Conservation (phyloP, 345 rosid species). For the Eutrema japonicum region DNA sequence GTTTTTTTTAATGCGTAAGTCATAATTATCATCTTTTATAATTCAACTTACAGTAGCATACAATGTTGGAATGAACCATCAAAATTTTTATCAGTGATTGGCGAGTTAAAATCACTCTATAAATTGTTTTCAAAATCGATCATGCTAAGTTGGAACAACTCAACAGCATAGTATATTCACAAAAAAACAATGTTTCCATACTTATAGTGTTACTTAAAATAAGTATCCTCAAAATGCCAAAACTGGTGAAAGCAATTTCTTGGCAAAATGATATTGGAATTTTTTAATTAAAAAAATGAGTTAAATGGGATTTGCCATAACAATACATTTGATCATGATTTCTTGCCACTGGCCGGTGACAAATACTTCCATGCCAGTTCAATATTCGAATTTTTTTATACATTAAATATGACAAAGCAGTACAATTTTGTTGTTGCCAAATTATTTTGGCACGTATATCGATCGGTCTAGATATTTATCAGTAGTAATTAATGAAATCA, state of each 20-base stretch:
- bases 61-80: background rate
- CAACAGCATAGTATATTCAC: background rate
- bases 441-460: conserved; percentile 4
- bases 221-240: background rate
- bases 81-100: background rate
- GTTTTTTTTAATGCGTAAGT: background rate
- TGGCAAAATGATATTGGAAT: background rate
- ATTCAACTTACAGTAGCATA: conserved; percentile 15
- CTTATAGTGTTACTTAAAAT: background rate
- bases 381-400: background rate
- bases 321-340: background rate
- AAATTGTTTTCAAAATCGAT: background rate
- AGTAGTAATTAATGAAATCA: background rate
- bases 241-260: background rate
- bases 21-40: conserved; percentile 20
- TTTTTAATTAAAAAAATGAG: background rate
- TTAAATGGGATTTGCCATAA: conserved; percentile 8
- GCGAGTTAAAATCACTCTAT: background rate
- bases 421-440: background rate
- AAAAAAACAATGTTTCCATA: background rate
- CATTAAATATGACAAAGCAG: conserved; percentile 4
- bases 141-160: no score
- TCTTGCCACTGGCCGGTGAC: background rate
- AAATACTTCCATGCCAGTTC: background rate
- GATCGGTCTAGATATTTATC: background rate